These are phyloP conservation scores for Alternaria brassicae DNA, from an alignment of 2,329 filamentous ascomycete genomes.

Conservation along the genomic window DNA sequence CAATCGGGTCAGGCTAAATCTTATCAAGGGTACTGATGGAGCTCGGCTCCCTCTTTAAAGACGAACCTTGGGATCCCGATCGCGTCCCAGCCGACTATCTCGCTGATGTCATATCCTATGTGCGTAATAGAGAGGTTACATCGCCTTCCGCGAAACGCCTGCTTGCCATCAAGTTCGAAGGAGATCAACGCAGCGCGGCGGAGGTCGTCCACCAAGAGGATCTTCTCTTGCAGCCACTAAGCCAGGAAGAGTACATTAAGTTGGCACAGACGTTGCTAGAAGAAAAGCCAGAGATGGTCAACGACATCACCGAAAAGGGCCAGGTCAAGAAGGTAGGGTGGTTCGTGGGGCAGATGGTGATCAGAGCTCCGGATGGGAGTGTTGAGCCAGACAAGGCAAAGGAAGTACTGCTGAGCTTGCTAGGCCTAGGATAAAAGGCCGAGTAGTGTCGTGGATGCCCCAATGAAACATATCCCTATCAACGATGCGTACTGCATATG, in stretches of 20 bases:
- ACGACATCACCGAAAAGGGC: constrained; percentile 65
- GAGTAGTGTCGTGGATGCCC: constrained; percentile 1
- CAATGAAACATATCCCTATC: constrained; percentile 3
- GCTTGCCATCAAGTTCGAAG: constrained; percentile 62
- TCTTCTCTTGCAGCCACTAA: constrained; percentile 62
- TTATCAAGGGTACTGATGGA: constrained; percentile 58
- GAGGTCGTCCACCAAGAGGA: constrained; percentile 65
- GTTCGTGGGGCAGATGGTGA: constrained; percentile 74
- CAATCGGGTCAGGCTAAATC: constrained; percentile 3
- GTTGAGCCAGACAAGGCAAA: constrained; percentile 68
- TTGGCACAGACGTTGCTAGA: constrained; percentile 63
- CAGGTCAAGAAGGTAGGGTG: constrained; percentile 71
- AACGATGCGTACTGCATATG: not conserved
- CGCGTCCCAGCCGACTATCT: constrained; percentile 52
- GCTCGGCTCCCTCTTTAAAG: constrained; percentile 57
- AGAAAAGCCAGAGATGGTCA: constrained; percentile 64
- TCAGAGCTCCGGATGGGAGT: constrained; percentile 64
- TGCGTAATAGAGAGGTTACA: constrained; percentile 56
- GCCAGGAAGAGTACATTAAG: constrained; percentile 61
- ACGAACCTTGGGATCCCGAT: constrained; percentile 52
- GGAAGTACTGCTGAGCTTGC: constrained; percentile 59
- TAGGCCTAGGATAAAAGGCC: constrained; percentile 34
- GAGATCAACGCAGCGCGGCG: constrained; percentile 57
- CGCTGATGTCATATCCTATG: constrained; percentile 53
- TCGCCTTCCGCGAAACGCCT: constrained; percentile 67